Percentiles rank a stretch among this genome's conserved stretches.
These are phyloP conservation scores for Yarrowia sp. DNA, from an alignment of 805 yeast species.

Conservation along the genomic window DNA sequence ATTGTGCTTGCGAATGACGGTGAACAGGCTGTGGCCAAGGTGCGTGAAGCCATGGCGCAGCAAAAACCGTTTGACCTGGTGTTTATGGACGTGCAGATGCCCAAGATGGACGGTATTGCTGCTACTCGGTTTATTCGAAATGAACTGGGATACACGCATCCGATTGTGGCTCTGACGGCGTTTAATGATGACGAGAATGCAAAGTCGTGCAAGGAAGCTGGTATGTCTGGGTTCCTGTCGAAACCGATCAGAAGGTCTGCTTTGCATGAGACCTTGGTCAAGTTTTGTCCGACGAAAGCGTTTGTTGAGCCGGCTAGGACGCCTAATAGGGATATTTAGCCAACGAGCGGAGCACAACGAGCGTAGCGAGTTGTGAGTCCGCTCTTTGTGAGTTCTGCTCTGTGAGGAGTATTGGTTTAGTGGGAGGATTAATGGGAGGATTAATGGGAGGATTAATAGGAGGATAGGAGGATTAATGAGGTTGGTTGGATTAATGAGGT, in stretches of 20 bases:
- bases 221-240: slow-evolving; percentile 82
- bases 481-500: too few relatives aligned
- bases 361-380: too few relatives aligned
- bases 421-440: too few relatives aligned
- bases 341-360: too few relatives aligned
- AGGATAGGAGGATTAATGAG: neutral
- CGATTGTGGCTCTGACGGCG: slow-evolving; percentile 90
- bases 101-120: slow-evolving; percentile 34
- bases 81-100: slow-evolving; percentile 37
- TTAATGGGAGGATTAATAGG: neutral
- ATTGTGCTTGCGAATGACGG: slow-evolving; percentile 85
- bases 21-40: slow-evolving; percentile 71
- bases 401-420: too few relatives aligned
- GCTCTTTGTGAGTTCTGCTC: too few relatives aligned
- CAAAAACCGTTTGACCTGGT: slow-evolving; percentile 31
- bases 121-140: slow-evolving; percentile 51
- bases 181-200: slow-evolving; percentile 86
- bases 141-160: slow-evolving; percentile 59
- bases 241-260: slow-evolving; percentile 81
- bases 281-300: slow-evolving; percentile 36
- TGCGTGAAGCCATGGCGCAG: slow-evolving; percentile 46
- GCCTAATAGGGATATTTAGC: slow-evolving; percentile 1
- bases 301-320: slow-evolving; percentile 25
- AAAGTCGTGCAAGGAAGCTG: slow-evolving; percentile 70
- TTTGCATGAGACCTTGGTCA: slow-evolving; percentile 52